Percentiles rank a stretch among this genome's conserved stretches.
Conservation (phyloP, 1,139 yeast genomes). For the Candida glucosophila region DNA sequence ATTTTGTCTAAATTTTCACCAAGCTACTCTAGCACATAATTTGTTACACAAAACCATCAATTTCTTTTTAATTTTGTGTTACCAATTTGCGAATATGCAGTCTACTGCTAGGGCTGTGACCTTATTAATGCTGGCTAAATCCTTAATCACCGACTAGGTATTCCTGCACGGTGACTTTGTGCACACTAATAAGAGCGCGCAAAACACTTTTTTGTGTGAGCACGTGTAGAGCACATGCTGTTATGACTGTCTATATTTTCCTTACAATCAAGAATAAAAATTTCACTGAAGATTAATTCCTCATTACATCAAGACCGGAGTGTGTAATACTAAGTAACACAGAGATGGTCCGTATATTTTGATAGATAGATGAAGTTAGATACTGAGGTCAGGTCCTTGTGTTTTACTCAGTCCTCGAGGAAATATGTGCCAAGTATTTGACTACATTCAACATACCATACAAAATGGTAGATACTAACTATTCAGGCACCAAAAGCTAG, state of each 20-base stretch:
- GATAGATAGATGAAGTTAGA: neutral
- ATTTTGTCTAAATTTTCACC: conserved; percentile 5
- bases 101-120: too few relatives aligned
- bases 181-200: too few relatives aligned
- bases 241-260: too few relatives aligned
- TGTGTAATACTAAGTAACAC: conserved; percentile 59
- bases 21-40: too few relatives aligned
- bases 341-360: conserved; percentile 87
- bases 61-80: too few relatives aligned
- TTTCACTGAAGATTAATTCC: conserved; percentile 1
- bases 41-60: conserved; percentile 6
- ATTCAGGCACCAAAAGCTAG: conserved; percentile 86
- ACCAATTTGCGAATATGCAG: too few relatives aligned
- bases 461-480: conserved; percentile 23
- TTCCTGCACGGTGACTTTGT: too few relatives aligned
- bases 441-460: too few relatives aligned
- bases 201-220: too few relatives aligned
- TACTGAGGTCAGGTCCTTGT: neutral
- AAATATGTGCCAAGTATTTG: neutral
- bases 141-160: too few relatives aligned
- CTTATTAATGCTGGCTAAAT: too few relatives aligned
- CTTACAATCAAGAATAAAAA: neutral
- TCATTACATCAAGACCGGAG: conserved; percentile 68
- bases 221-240: too few relatives aligned
- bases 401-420: neutral